Base-by-base conservation (phyloP, 768 basidiomycete species). In the Trametopsis cervina region DNA sequence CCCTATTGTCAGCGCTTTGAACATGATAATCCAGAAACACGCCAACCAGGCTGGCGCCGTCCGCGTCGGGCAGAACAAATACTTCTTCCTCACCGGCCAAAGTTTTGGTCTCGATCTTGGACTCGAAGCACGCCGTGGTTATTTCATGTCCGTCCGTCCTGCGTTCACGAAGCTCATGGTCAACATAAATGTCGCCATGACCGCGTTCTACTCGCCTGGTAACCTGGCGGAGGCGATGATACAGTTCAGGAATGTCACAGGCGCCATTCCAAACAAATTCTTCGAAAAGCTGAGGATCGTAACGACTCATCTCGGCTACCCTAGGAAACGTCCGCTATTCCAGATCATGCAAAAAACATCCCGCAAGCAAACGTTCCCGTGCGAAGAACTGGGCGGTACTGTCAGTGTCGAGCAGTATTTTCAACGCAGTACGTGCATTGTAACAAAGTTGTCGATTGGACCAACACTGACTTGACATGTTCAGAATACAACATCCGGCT, bases 401-500 rank as follows among this genome's bases (percentile, higher is more conserved):
- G 67, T 85, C 10, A 74, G 78, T 0, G 80, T 90, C 2, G 76
- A 80, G 52, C 58, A 78, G 1, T 89, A 79, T 57, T 89, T 88
- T 61, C 56, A 64, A 29, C 67, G 55, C 54, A 83, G 87, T 89
- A 58, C 49, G 80, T 62, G n/a, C n/a, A n/a, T n/a, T n/a, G n/a
- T n/a, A n/a, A n/a, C n/a, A n/a, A n/a, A n/a, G n/a, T n/a, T n/a
- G n/a, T n/a, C n/a, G n/a, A n/a, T n/a, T n/a, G n/a, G n/a, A n/a
- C n/a, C n/a, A n/a, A n/a, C n/a, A n/a, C n/a, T n/a, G n/a, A n/a
- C n/a, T n/a, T n/a, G n/a, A n/a, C n/a, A n/a, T n/a, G 44, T 29
- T 3, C 52, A 88, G 85, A 82, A 55, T 79, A 88, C 54, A 72
- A 73, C 0, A 80, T 77, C 33, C 71, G 47, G 0, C 58, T 90